phyloP scores from a whole-genome alignment of 306 rosid species.

The Trifolium dubium region DNA sequence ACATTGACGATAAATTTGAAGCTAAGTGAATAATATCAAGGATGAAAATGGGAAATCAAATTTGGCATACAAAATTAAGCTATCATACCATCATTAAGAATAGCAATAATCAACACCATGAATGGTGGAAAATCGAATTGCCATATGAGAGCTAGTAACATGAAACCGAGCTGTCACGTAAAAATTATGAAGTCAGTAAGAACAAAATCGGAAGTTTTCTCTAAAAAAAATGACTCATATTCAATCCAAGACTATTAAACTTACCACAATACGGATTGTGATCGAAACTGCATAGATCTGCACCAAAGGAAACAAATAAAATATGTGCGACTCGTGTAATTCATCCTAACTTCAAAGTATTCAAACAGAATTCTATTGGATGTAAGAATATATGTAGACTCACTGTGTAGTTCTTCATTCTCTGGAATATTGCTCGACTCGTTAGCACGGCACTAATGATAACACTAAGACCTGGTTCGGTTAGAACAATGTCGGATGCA shows the following conservation, averaged over 20 bases:
- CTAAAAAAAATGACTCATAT: no score
- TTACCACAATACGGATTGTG: slow-evolving; percentile 90
- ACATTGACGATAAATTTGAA: no score
- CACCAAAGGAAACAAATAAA: slow-evolving; percentile 26
- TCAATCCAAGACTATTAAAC: slow-evolving; percentile 17
- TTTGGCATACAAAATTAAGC: background rate
- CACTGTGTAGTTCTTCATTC: slow-evolving; percentile 92
- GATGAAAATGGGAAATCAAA: background rate
- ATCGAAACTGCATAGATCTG: slow-evolving; percentile 94
- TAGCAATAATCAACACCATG: slow-evolving; percentile 88
- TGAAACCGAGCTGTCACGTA: slow-evolving; percentile 75
- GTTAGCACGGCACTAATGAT: slow-evolving; percentile 88
- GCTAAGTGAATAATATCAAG: background rate
- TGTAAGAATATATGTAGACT: slow-evolving; percentile 9
- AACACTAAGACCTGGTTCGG: slow-evolving; percentile 87
- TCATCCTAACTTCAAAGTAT: background rate
- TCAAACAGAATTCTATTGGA: background rate
- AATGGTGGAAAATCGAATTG: slow-evolving; percentile 91
- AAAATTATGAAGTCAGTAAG: background rate
- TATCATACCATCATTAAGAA: slow-evolving; percentile 77
- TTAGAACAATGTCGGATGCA: slow-evolving; percentile 87
- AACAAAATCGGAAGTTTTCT: background rate
- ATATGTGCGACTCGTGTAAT: background rate
- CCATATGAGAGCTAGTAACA: slow-evolving; percentile 88
- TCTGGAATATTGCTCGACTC: slow-evolving; percentile 90